Evolutionary conservation across 192 early-diverging fungal species (phyloP).

Genomic region (Coemansia sp.): DNA sequence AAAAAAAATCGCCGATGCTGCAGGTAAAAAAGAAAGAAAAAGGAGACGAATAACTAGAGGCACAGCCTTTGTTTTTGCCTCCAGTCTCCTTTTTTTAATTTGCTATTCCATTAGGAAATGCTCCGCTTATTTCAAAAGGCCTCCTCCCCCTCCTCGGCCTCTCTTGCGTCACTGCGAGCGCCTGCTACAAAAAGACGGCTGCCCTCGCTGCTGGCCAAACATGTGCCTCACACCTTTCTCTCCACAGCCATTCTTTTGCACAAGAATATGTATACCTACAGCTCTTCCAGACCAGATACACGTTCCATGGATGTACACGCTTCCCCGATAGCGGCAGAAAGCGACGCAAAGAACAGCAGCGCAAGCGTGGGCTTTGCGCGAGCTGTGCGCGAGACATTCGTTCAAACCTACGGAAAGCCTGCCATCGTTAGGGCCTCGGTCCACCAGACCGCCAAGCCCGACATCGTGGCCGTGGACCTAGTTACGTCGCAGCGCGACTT

Average conservation of each 20-base stretch:
- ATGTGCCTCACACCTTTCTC: not conserved
- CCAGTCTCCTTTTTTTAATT: not conserved
- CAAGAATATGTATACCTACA: not conserved
- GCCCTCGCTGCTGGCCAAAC: not conserved
- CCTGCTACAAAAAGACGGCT: not conserved
- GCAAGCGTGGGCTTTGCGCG: constrained; percentile 26
- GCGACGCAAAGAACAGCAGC: constrained; percentile 19
- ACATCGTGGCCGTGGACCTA: constrained; percentile 28
- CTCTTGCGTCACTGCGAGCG: not conserved
- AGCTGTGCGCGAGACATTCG: constrained; percentile 25
- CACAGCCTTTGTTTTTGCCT: not conserved
- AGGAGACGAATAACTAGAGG: no score
- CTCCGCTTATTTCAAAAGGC: not conserved
- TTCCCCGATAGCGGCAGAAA: not conserved
- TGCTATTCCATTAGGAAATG: not conserved
- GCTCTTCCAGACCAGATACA: not conserved
- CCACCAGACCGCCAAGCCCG: constrained; percentile 7
- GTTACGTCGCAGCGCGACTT: constrained; percentile 56
- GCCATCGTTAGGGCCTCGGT: constrained; percentile 15
- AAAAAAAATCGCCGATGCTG: no score
- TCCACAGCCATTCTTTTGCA: not conserved
- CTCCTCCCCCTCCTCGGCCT: no score
- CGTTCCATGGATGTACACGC: not conserved
- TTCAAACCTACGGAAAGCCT: constrained; percentile 25
- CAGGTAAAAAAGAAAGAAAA: no score